Evolutionary conservation across 768 basidiomycete genomes (phyloP).

Genomic region (Tricholoma hemisulphureum): DNA sequence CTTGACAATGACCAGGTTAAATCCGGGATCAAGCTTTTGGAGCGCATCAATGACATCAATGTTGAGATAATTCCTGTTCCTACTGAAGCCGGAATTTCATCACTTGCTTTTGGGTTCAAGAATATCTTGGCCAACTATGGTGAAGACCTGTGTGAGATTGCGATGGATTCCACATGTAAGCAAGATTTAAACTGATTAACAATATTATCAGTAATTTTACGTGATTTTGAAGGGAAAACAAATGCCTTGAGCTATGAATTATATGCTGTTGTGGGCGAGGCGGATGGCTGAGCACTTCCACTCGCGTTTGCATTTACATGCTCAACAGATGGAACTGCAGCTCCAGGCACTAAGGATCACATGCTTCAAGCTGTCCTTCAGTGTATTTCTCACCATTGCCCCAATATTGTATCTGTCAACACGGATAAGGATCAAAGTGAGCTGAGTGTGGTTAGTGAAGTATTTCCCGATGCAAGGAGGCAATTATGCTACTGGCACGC

Average conservation of each 20-base stretch:
- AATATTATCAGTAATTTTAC: background rate
- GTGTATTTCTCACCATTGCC: conserved; percentile 10
- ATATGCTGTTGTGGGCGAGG: conserved; percentile 1
- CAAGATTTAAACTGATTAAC: background rate
- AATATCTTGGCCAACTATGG: conserved; percentile 1
- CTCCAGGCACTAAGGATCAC: conserved; percentile 20
- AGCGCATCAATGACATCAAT: background rate
- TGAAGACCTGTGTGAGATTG: background rate
- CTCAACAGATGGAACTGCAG: conserved; percentile 14
- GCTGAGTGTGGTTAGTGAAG: conserved; percentile 22
- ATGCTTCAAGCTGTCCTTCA: conserved; percentile 19
- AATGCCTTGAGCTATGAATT: conserved; percentile 3
- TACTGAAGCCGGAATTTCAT: conserved; percentile 1
- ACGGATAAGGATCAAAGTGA: conserved; percentile 28
- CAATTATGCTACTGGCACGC: conserved; percentile 35
- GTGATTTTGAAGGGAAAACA: conserved; percentile 1
- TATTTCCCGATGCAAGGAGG: conserved; percentile 23
- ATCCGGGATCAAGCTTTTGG: conserved; percentile 1
- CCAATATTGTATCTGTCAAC: conserved; percentile 21
- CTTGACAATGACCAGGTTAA: conserved; percentile 1
- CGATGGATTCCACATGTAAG: conserved; percentile 4
- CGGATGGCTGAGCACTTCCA: conserved; percentile 2
- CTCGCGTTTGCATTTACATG: conserved; percentile 18
- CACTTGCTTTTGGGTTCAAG: conserved; percentile 3
- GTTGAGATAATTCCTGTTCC: conserved; percentile 2